These are phyloP conservation scores for Nicotiana noctiflora DNA, from an alignment of 257 asterid genomes.

Conservation along the genomic window DNA sequence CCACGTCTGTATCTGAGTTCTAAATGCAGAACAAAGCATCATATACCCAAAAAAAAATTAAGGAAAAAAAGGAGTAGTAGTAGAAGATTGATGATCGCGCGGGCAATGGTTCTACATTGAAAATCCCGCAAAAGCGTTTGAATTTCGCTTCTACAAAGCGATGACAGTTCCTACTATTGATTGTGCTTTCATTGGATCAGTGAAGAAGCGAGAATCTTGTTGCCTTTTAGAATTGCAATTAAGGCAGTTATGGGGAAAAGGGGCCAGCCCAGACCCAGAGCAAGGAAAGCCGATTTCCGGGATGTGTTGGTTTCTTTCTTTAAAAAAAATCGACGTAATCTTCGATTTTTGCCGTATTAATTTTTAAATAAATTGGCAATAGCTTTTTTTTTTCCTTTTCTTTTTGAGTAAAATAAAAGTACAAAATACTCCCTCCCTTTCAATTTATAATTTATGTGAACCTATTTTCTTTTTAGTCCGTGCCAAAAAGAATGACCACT, in stretches of 20 bases:
- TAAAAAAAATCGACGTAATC: neutral
- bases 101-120: conserved; percentile 7
- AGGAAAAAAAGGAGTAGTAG: neutral
- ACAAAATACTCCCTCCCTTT: too few relatives aligned
- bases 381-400: too few relatives aligned
- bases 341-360: neutral
- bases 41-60: conserved; percentile 12
- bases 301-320: neutral
- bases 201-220: neutral
- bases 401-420: too few relatives aligned
- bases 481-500: too few relatives aligned
- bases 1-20: conserved; percentile 60
- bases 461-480: too few relatives aligned
- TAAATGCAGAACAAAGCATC: conserved; percentile 65
- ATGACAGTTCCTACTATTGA: neutral
- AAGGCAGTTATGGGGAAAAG: neutral
- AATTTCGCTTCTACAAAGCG: conserved; percentile 1
- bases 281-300: neutral
- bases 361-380: too few relatives aligned
- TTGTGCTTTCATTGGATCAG: neutral
- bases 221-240: neutral
- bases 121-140: neutral
- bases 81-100: neutral
- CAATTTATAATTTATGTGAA: too few relatives aligned
- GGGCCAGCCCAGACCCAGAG: neutral